Evolutionary conservation across 768 basidiomycete species (phyloP).

Genomic region (Suillus bovinus): DNA sequence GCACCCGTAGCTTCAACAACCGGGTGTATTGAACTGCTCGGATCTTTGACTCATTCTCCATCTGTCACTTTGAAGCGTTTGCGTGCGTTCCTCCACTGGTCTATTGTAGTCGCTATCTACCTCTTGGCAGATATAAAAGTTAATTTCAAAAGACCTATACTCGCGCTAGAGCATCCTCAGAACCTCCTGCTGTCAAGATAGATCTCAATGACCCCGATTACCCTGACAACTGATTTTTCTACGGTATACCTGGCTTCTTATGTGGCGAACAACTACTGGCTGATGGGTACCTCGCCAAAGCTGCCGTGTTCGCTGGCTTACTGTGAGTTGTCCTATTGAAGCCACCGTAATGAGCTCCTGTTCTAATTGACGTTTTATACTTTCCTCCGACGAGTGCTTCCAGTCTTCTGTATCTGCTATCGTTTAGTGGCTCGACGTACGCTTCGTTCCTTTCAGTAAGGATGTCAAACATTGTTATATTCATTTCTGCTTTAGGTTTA

Average conservation of each 20-base stretch:
- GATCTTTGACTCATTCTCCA: slow-evolving; percentile 65
- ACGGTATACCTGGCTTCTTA: slow-evolving; percentile 24
- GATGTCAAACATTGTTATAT: slow-evolving; percentile 33
- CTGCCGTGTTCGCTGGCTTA: slow-evolving; percentile 45
- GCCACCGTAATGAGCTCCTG: slow-evolving; percentile 11
- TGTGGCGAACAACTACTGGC: slow-evolving; percentile 39
- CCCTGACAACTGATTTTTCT: slow-evolving; percentile 3
- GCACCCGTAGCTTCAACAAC: slow-evolving; percentile 69
- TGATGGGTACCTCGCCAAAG: slow-evolving; percentile 44
- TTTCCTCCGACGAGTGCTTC: slow-evolving; percentile 58
- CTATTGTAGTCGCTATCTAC: slow-evolving; percentile 27
- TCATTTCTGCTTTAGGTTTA: slow-evolving; percentile 66
- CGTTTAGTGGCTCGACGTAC: slow-evolving; percentile 65
- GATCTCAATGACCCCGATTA: slow-evolving; percentile 3
- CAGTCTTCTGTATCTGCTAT: slow-evolving; percentile 70
- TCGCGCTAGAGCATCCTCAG: slow-evolving; percentile 2
- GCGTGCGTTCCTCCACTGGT: slow-evolving; percentile 43
- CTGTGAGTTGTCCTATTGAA: slow-evolving; percentile 36
- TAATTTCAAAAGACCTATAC: slow-evolving; percentile 4
- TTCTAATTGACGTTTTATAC: not conserved
- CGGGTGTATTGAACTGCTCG: slow-evolving; percentile 75
- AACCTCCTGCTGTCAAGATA: slow-evolving; percentile 12
- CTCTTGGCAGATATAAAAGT: not conserved
- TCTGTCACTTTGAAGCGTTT: slow-evolving; percentile 46
- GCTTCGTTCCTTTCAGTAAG: slow-evolving; percentile 8